These are phyloP conservation scores for Dendrobium nobile DNA, from an alignment of 106 monocot species.

Conservation along the genomic window DNA sequence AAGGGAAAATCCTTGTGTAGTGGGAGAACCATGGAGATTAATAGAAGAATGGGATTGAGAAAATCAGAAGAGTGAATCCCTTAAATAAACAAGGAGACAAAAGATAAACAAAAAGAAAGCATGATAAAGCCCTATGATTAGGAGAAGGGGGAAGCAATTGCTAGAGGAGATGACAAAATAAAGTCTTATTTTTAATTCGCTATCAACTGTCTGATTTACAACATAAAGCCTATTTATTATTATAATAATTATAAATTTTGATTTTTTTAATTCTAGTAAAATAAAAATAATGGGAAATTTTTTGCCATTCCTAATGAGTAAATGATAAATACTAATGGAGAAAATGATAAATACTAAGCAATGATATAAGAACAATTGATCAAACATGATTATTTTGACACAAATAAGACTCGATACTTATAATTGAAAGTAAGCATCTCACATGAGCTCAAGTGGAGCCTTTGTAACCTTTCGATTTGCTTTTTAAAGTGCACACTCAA, in stretches of 20 bases:
- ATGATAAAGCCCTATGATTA: no score
- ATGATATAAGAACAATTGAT: not conserved
- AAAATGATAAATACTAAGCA: not conserved
- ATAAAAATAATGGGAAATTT: not conserved
- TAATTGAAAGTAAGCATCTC: not conserved
- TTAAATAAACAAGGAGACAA: not conserved
- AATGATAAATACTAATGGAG: no score
- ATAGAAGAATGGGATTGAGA: not conserved
- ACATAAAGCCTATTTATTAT: not conserved
- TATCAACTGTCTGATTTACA: not conserved
- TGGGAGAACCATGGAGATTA: not conserved
- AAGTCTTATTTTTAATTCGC: not conserved
- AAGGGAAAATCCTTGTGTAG: no score
- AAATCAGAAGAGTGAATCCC: not conserved
- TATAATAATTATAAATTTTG: not conserved
- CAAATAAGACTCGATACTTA: not conserved
- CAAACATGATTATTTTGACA: not conserved
- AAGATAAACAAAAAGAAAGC: not conserved
- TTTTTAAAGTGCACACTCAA: not conserved
- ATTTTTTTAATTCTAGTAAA: not conserved
- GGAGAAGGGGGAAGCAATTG: no score
- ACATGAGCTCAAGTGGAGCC: not conserved
- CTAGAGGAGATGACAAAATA: not conserved
- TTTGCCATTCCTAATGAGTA: not conserved
- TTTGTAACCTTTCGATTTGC: not conserved